These are phyloP conservation scores for Helicostylum pulchrum DNA, from an alignment of 192 early-diverging fungal genomes.

Conservation along the genomic window DNA sequence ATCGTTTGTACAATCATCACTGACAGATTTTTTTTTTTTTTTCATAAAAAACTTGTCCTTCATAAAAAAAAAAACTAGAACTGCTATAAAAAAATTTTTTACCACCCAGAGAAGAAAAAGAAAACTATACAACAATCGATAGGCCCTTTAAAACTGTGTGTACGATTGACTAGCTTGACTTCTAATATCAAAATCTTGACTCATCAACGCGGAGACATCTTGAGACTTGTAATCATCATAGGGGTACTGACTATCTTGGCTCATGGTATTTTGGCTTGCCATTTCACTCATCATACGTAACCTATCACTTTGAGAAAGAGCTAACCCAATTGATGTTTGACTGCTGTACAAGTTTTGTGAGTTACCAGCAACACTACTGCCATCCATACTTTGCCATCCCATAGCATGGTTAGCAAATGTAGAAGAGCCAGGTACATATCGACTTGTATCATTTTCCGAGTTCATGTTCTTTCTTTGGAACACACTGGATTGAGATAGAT, in stretches of 20 bases:
- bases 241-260: constrained; percentile 51
- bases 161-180: constrained; percentile 52
- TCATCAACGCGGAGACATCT: constrained; percentile 51
- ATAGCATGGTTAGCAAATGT: constrained; percentile 34
- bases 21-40: no score
- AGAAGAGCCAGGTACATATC: constrained; percentile 34
- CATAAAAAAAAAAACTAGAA: no score
- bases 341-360: constrained; percentile 59
- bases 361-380: neutral
- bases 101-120: neutral
- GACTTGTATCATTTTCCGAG: neutral
- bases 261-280: constrained; percentile 43
- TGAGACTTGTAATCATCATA: constrained; percentile 59
- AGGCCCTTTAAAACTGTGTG: constrained; percentile 56
- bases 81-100: no score
- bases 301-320: constrained; percentile 55
- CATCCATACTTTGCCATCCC: constrained; percentile 20
- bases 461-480: constrained; percentile 44
- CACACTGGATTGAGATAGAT: constrained; percentile 53
- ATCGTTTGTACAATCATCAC: no score
- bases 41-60: no score
- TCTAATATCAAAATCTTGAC: constrained; percentile 55
- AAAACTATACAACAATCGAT: no score
- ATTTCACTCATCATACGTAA: constrained; percentile 47
- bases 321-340: constrained; percentile 51